Evolutionary conservation across 78 protist species (phyloP), one percentile per base, ranked within the genome.

Genomic region (Anaeramoeba ignava): DNA sequence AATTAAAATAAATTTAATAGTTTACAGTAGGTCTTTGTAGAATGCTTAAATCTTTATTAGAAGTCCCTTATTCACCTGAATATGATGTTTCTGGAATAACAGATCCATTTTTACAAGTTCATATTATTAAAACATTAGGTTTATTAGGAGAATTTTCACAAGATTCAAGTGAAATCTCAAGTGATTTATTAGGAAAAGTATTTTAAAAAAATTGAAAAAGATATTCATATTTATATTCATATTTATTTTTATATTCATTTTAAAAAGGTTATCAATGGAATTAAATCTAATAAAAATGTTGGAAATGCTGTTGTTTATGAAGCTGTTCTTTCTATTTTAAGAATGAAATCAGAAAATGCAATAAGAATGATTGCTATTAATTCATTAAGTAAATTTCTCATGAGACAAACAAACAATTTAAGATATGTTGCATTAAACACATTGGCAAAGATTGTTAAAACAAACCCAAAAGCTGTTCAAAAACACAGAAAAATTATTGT

Each of bases 71-170:
- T 79, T 84, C 89, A 33, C 90, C 96, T 27, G 99, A 97, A 38
- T 91, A 96, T 89, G 99, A 96, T 80, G 92, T 97, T 31, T 38
- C 41, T 1, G 99, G 99, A 33, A 83, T 97, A 42, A 89, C 96
- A 1, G 98, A 97, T 79, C 99, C 99, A 37, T 97, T 96, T 90
- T 88, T 97, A 31, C 99, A 97, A 84, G 95, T 95, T 68, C 87
- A 91, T 79, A 40, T 96, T 37, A 83, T 97, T 40, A 90, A 85
- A 38, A 82, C 93, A 78, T 84, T 97, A 31, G 90, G 97, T 38
- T 39, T 92, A 17, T 86, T 96, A 0, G 98, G 96, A 34, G 0
- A 8, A 33, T 85, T 83, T 81, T 89, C 89, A 84, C 38, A 88
- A 17, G 92, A 87, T 33, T 34, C 95, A 41, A 38, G 83, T 38